These are phyloP conservation scores for Lagenidium sp. DNA, from an alignment of 352 stramenopile species.

Conservation along the genomic window DNA sequence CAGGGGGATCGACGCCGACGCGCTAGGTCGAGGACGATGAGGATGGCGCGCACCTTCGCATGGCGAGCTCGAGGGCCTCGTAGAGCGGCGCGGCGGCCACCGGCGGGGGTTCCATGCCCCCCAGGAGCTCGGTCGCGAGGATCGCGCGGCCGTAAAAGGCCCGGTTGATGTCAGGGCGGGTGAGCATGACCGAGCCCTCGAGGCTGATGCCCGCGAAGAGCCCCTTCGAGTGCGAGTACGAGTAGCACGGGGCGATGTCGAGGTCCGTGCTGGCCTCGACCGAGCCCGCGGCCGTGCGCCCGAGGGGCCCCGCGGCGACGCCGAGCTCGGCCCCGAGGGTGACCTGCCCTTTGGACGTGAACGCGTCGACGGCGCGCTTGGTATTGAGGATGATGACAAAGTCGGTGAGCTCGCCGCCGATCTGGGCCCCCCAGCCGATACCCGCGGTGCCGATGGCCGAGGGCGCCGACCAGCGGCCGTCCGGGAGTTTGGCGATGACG, in stretches of 20 bases:
- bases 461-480: constrained; percentile 93
- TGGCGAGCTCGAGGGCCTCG: constrained; percentile 59
- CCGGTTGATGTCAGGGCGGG: constrained; percentile 85
- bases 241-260: constrained; percentile 86
- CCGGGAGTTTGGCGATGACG: constrained; percentile 85
- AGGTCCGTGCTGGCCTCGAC: constrained; percentile 67
- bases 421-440: constrained; percentile 85
- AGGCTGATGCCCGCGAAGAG: constrained; percentile 86
- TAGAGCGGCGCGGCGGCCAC: constrained; percentile 80
- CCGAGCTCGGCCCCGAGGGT: constrained; percentile 88
- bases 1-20: too few species aligned
- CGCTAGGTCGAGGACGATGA: not conserved
- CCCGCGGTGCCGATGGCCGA: constrained; percentile 91
- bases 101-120: constrained; percentile 66
- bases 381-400: constrained; percentile 94
- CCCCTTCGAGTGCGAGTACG: constrained; percentile 88
- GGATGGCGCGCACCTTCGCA: constrained; percentile 34
- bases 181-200: constrained; percentile 86
- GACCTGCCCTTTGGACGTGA: constrained; percentile 76
- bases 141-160: constrained; percentile 88
- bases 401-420: constrained; percentile 90
- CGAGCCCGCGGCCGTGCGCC: constrained; percentile 69
- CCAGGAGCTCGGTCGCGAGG: constrained; percentile 56
- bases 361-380: constrained; percentile 77
- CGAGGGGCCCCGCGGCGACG: constrained; percentile 84